Base-by-base conservation (phyloP, 202 grass and related monocot genomes). In the Zizania palustris region DNA sequence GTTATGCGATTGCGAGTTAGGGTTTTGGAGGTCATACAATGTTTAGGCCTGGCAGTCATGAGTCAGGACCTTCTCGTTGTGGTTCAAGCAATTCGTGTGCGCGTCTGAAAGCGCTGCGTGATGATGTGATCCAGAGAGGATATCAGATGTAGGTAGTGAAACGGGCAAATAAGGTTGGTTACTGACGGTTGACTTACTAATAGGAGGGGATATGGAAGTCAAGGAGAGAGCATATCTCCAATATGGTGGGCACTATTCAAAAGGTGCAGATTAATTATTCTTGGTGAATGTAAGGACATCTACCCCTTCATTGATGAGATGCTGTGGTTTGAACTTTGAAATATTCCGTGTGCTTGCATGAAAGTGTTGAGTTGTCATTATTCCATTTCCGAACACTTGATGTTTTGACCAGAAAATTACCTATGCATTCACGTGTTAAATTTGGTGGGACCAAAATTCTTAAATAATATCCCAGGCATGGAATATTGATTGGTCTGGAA, bases 131-230 rank as follows among this genome's bases (percentile, higher is more conserved):
- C 56, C 5, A 5, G 54, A 5, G 11, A 59, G 5, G 7, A 13
- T 51, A 1, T 54, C 6, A 2, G 8, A 36, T 75, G 45, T 2
- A 58, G 40, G 33, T 56, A 4, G 38, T 45, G 41, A 45, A 58
- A 37, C 20, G 4, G 18, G 18, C 4, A 22, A 14, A 11, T 28
- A 42, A 55, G 41, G 57, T 49, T 51, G 21, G 14, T 78, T 55
- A 10, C 28, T 2, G 11, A 50, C 70, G 62, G 70, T 71, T 80
- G 85, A 71, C 40, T 57, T 42, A 28, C 38, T 6, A 60, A 39
- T 71, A 38, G 34, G 4, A 10, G 64, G 50, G 1, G 34, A 11
- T 42, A 37, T 63, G 3, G 19, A 58, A 42, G 10, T 41, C 3
- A 33, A 4, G 28, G 63, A 43, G 28, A 28, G 45, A 43, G 54